Evolutionary conservation across 1,139 yeast genomes (phyloP).

Genomic region (Candida glucosophila): DNA sequence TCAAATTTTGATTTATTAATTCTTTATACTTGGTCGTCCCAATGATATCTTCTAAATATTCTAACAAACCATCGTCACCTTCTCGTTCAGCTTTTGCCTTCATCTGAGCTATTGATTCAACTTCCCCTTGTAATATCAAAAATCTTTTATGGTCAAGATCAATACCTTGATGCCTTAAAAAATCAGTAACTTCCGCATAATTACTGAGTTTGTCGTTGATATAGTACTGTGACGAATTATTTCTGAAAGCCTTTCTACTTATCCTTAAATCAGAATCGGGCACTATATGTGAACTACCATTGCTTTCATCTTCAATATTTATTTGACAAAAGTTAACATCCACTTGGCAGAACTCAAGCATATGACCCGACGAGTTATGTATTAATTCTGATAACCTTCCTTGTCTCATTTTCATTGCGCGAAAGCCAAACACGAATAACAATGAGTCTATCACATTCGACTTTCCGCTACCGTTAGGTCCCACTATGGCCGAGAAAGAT

Average conservation of each 20-base stretch:
- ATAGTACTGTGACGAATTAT: conserved; percentile 71
- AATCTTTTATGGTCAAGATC: conserved; percentile 94
- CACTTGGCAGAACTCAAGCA: conserved; percentile 72
- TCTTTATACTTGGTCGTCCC: conserved; percentile 85
- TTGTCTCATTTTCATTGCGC: conserved; percentile 96
- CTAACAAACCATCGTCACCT: conserved; percentile 87
- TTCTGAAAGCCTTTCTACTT: conserved; percentile 70
- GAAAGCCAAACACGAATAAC: conserved; percentile 92
- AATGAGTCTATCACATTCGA: conserved; percentile 95
- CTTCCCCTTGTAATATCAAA: conserved; percentile 94
- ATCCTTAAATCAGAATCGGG: conserved; percentile 58
- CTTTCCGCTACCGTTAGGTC: conserved; percentile 97
- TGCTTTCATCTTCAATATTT: conserved; percentile 47
- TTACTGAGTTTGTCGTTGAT: conserved; percentile 63
- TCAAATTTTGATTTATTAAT: conserved; percentile 58
- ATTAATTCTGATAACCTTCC: conserved; percentile 85
- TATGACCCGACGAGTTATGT: conserved; percentile 68
- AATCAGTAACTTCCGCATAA: conserved; percentile 71
- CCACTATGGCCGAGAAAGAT: conserved; percentile 96
- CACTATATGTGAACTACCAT: conserved; percentile 25
- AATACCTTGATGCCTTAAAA: conserved; percentile 77
- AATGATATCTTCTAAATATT: conserved; percentile 91
- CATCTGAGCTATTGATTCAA: conserved; percentile 97
- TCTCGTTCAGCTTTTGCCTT: conserved; percentile 92
- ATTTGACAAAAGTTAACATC: conserved; percentile 88